A percentile compares a stretch with the other conserved stretches of the same genome.
phyloP scores from a whole-genome alignment of 352 stramenopile species.

The Phytopythium aichiense region DNA sequence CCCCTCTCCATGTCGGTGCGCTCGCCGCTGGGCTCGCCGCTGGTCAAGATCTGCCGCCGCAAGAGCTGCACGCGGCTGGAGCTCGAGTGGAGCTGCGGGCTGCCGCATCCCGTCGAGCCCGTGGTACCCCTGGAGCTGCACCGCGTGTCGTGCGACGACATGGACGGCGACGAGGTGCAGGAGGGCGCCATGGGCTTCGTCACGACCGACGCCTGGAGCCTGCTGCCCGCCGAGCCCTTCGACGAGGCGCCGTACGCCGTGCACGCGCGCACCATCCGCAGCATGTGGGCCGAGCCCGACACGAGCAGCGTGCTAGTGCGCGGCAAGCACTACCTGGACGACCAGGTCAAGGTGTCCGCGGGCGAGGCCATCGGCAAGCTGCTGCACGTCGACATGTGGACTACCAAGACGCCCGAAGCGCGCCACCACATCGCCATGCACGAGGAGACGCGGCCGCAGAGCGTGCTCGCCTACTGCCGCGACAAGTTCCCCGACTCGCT shows the following conservation, averaged over 20 bases:
- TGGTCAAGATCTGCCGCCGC: conserved; percentile 16
- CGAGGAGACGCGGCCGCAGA: conserved; percentile 36
- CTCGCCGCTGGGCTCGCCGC: conserved; percentile 6
- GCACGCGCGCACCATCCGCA: conserved; percentile 31
- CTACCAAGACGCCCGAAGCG: conserved; percentile 28
- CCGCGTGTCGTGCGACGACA: conserved; percentile 24
- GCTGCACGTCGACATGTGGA: conserved; percentile 68
- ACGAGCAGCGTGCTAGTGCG: conserved; percentile 47
- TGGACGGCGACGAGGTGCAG: conserved; percentile 22
- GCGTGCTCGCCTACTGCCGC: conserved; percentile 44
- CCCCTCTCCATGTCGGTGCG: conserved; percentile 12
- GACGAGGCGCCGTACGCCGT: conserved; percentile 30
- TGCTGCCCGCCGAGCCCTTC: conserved; percentile 17
- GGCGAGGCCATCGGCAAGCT: conserved; percentile 43
- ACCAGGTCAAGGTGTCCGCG: conserved; percentile 45
- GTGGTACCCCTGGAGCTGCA: conserved; percentile 23
- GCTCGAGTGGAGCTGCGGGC: conserved; percentile 27
- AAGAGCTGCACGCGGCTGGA: conserved; percentile 27
- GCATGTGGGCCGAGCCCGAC: conserved; percentile 62
- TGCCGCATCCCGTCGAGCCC: conserved; percentile 12
- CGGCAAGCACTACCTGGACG: conserved; percentile 46
- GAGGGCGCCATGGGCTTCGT: conserved; percentile 12
- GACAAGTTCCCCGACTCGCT: conserved; percentile 49
- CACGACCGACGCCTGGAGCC: conserved; percentile 9
- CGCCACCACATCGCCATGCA: conserved; percentile 54